A percentile compares a stretch with the other conserved stretches of the same genome.
These are phyloP conservation scores for Rhytidiadelphus loreus DNA, from an alignment of 225 moss, liverwort and hornwort genomes.

Conservation along the genomic window DNA sequence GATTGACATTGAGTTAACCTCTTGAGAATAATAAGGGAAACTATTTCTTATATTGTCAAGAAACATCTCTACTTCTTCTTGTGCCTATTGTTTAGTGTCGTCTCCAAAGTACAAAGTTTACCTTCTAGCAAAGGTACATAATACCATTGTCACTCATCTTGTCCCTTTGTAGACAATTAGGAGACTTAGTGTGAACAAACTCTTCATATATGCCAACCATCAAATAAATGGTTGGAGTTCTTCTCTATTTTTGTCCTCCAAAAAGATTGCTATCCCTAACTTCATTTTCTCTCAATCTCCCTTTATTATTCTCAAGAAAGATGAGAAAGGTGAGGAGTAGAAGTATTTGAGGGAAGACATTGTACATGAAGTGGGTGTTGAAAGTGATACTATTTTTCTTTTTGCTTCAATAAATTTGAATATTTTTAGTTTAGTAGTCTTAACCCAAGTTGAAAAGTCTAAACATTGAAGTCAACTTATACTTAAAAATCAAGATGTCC, in stretches of 20 bases:
- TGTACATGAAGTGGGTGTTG: not conserved
- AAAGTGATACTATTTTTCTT: not conserved
- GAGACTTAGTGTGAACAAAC: not conserved
- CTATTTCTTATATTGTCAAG: not conserved
- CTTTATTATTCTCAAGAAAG: too few relatives aligned
- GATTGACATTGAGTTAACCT: not conserved
- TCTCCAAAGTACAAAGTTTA: not conserved
- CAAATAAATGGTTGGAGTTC: not conserved
- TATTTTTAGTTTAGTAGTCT: not conserved
- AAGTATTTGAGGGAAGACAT: not conserved
- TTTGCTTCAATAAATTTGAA: not conserved
- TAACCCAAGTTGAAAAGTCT: not conserved
- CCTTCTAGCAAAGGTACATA: not conserved
- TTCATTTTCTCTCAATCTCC: not conserved
- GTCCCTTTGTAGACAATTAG: not conserved
- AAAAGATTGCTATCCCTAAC: not conserved
- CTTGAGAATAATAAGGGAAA: not conserved
- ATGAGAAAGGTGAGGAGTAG: rapidly evolving
- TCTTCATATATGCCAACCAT: not conserved
- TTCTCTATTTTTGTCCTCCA: not conserved
- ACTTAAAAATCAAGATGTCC: not conserved
- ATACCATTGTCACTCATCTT: not conserved
- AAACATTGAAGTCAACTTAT: too few relatives aligned
- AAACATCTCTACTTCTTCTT: not conserved
- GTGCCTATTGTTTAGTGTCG: rapidly evolving